Evolutionary conservation across 2,329 filamentous ascomycete species (phyloP), one percentile per base, ranked within the genome.

Genomic region (Pseudogymnoascus sp.): DNA sequence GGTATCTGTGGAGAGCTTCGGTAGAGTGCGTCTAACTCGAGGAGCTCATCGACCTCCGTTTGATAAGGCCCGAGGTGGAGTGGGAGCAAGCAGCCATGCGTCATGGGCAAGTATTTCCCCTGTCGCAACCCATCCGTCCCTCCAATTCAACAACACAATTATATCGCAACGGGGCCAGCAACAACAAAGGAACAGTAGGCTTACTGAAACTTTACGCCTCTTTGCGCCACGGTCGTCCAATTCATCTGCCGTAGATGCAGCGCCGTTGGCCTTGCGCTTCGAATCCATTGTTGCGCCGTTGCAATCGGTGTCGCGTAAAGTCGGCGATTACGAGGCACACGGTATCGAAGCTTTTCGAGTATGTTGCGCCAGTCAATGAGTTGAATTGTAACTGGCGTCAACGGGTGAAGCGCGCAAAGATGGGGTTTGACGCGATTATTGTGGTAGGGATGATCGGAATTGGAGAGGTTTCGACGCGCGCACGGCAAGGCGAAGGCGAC

Each of bases 141-240:
- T 12, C 28, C 7, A 33, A 59, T 18, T 11, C 37, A 44, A 33
- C 37, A 33, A 50, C 42, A 44, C 10, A 53, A 23, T 59, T 31
- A 44, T 11, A 31, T 62, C 40, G 60, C 33, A 61, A 44, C 59
- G 3, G 18, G 33, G 18, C 38, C 16, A 42, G 12, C 59, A 44
- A 38, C 59, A 60, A 60, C 56, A 60, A 37, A 44, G 35, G 8
- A 42, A 40, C 38, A 21, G 33, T 21, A 21, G 28, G 84, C 83
- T 77, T 79, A 85, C 83, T 76, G 82, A 78, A 65, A 81, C 70
- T 75, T 82, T 84, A 74, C 80, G 78, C 72, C 82, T 80, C 78
- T 86, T 86, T 66, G 80, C 75, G 70, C 80, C 78, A 72, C 80
- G 81, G 69, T 78, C 77, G 66, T 80, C 81, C 68, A 73, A 72